Evolutionary conservation across 495 filamentous ascomycete genomes (phyloP), one percentile per base, ranked within the genome.

Genomic region (Podospora australis): DNA sequence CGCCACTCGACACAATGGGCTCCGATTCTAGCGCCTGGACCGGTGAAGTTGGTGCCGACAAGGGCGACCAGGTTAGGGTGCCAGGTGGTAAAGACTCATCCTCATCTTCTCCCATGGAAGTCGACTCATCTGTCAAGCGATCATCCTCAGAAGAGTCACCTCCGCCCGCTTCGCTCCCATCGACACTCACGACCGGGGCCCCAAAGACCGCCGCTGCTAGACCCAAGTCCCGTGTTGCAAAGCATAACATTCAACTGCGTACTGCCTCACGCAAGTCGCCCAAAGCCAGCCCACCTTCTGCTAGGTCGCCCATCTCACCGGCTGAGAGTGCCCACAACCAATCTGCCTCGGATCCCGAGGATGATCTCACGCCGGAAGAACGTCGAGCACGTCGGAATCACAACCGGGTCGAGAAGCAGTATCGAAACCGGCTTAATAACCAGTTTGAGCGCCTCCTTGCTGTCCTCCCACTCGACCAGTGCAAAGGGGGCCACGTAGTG

Each of bases 351-450:
- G 43, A 48, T 8, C 32, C 19, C 7, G 47, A 56, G n/a, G 46
- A 54, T 23, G 39, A 23, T 30, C 41, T 57, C 17, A 54, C 49
- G 5, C 45, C 50, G 6, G 60, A 60, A 17, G 55, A 63, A 32
- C 51, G 55, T 25, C 50, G 57, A 11, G 54, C 57, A 28, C 44
- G 60, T 13, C 49, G 50, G 13, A 60, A 54, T 32, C 60, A 63
- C 48, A 63, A 63, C 57, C 25, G 55, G 4, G 60, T 63, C 21
- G 60, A 63, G 36, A 60, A 63, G 44, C 60, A 63, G 44, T 63
- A 63, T 41, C 57, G 60, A 11, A 60, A 58, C 34, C 49, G 60
- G 4, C 48, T 63, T 39, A 60, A 63, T 42, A 52, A 47, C 5
- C 58, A 60, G 39, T 63, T 63, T 24, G 60, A 58, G 34, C 49